A percentile compares a stretch with the other conserved stretches of the same genome.
Evolutionary conservation across 192 early-diverging fungal species (phyloP).

Genomic region (Backusella circina): DNA sequence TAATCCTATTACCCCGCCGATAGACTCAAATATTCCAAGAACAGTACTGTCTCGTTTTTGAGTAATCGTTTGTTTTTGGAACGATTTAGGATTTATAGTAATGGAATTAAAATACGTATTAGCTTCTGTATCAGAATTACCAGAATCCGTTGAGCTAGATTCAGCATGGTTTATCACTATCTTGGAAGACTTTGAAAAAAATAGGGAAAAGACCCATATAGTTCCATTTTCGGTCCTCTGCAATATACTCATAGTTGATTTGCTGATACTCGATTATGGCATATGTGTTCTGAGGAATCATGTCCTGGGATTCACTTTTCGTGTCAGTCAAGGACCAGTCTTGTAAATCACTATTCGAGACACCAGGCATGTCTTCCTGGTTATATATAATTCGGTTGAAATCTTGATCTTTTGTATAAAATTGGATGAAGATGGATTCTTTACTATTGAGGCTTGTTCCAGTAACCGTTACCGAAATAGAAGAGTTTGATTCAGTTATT

Average conservation of each 20-base stretch:
- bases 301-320: background rate
- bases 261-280: background rate
- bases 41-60: conserved; percentile 6
- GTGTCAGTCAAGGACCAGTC: background rate
- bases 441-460: background rate
- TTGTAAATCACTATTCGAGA: background rate
- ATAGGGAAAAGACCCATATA: background rate
- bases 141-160: background rate
- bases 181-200: background rate
- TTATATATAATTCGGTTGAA: background rate
- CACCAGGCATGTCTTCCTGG: background rate
- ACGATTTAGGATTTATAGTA: background rate
- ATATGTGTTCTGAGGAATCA: background rate
- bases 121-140: too few relatives aligned
- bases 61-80: background rate
- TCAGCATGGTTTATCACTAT: background rate
- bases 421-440: background rate
- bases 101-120: background rate
- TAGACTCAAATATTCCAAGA: background rate
- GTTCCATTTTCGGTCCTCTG: background rate
- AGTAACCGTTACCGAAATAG: background rate
- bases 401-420: background rate
- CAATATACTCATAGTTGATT: background rate
- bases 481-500: background rate
- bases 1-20: conserved; percentile 13